phyloP scores from a whole-genome alignment of 23 red algal species.

The Pyropia yezoensis region DNA sequence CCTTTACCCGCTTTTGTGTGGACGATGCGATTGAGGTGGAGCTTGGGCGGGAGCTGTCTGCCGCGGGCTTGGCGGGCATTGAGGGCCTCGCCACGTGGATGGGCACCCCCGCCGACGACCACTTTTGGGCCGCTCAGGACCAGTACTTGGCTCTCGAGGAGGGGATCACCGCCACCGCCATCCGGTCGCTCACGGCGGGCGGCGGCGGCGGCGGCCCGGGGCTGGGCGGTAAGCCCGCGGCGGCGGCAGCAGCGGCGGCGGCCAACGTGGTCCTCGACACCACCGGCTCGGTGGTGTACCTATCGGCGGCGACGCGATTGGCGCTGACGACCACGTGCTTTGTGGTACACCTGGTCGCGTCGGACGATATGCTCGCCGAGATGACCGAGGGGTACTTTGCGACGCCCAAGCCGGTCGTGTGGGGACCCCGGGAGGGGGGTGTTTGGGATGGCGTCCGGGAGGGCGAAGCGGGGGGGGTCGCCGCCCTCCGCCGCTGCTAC shows the following conservation, averaged over 20 bases:
- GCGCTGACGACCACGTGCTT: slow-evolving; percentile 39
- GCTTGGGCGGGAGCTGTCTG: slow-evolving; percentile 26
- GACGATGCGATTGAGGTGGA: slow-evolving; percentile 86
- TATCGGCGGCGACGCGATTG: slow-evolving; percentile 18
- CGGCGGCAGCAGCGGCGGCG: neutral
- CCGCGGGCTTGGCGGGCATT: slow-evolving; percentile 56
- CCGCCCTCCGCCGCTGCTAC: slow-evolving; percentile 77
- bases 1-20: slow-evolving; percentile 55
- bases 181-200: too few relatives aligned
- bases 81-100: slow-evolving; percentile 95
- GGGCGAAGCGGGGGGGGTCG: slow-evolving; percentile 9
- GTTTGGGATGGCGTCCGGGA: slow-evolving; percentile 20
- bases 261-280: slow-evolving; percentile 80
- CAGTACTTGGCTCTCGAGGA: slow-evolving; percentile 80
- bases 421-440: slow-evolving; percentile 26
- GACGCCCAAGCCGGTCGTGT: slow-evolving; percentile 93
- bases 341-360: slow-evolving; percentile 79
- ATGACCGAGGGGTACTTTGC: slow-evolving; percentile 87
- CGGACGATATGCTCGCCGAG: slow-evolving; percentile 74
- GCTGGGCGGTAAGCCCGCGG: too few relatives aligned
- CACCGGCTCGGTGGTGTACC: slow-evolving; percentile 92
- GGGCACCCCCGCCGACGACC: slow-evolving; percentile 80
- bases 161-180: slow-evolving; percentile 29
- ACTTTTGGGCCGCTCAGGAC: slow-evolving; percentile 42
- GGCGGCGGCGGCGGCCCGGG: too few relatives aligned